Evolutionary conservation across 495 filamentous ascomycete species (phyloP).

Genomic region (Talaromyces liani): DNA sequence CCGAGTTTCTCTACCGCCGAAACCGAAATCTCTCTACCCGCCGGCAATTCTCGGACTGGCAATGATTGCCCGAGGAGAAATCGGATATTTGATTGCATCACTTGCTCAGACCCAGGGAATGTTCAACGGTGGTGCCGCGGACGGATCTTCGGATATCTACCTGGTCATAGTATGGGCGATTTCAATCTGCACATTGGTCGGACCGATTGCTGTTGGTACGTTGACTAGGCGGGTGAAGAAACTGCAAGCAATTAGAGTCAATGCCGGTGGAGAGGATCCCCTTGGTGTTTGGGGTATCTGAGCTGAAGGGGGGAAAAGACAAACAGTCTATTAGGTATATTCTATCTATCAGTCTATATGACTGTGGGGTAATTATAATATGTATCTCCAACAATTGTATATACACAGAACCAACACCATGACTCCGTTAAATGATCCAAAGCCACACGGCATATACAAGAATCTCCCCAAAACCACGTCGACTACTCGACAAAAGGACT

Average conservation of each 20-base stretch:
- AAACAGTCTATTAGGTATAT: neutral
- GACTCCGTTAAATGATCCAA: neutral
- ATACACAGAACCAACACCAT: neutral
- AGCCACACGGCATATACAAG: neutral
- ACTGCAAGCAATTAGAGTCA: constrained; percentile 20
- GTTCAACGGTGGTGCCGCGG: constrained; percentile 23
- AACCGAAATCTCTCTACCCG: constrained; percentile 52
- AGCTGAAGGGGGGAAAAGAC: neutral
- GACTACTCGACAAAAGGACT: constrained; percentile 18
- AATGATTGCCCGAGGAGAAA: constrained; percentile 74
- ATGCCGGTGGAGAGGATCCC: constrained; percentile 21
- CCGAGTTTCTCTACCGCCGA: constrained; percentile 17
- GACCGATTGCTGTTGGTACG: constrained; percentile 59
- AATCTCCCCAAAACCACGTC: neutral
- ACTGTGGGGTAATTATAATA: neutral
- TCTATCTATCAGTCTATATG: neutral
- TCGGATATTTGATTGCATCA: constrained; percentile 71
- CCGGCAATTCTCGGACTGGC: constrained; percentile 49
- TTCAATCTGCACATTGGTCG: constrained; percentile 65
- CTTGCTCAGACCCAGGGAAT: constrained; percentile 53
- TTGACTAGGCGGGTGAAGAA: constrained; percentile 43
- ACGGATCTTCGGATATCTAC: constrained; percentile 41
- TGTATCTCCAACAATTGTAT: neutral
- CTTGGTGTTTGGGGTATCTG: constrained; percentile 28
- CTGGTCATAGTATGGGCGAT: constrained; percentile 70